Conservation (phyloP, 345 rosid genomes). For the Aegle marmelos region DNA sequence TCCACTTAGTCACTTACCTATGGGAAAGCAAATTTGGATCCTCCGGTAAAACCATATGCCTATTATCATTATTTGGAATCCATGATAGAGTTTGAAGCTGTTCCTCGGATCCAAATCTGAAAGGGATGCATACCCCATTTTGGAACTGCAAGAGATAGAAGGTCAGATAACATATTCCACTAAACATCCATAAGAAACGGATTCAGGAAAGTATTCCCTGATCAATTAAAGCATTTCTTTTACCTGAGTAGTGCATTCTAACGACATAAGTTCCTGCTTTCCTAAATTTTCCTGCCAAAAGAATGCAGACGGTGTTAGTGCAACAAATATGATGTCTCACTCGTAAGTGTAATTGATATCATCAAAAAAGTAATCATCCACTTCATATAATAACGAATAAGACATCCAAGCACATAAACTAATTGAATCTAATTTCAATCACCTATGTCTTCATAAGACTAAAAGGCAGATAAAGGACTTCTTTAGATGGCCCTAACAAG, state of each 20-base stretch:
- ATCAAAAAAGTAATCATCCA: not conserved
- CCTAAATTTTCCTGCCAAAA: conserved; percentile 41
- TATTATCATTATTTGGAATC: conserved; percentile 47
- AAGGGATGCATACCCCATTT: conserved; percentile 52
- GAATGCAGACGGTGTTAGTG: not conserved
- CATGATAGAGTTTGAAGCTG: conserved; percentile 60
- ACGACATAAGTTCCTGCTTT: conserved; percentile 49
- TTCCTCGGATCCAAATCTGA: conserved; percentile 53
- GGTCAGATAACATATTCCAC: conserved; percentile 8
- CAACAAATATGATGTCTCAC: not conserved
- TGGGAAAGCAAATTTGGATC: conserved; percentile 50
- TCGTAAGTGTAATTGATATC: not conserved
- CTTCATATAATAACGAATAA: not conserved
- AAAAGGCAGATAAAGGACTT: not conserved
- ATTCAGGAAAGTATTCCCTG: conserved; percentile 5
- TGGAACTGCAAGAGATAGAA: conserved; percentile 42
- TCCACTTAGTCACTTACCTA: conserved; percentile 45
- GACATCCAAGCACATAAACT: not conserved
- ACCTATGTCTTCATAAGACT: not conserved
- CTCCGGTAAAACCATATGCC: conserved; percentile 42
- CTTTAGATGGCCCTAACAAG: not conserved
- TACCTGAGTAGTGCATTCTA: conserved; percentile 57
- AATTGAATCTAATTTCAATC: not conserved
- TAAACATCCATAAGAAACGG: not conserved
- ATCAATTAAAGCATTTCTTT: conserved; percentile 8